Conservation (phyloP, 2,329 filamentous ascomycete genomes). For the Nannizzia gypsea region DNA sequence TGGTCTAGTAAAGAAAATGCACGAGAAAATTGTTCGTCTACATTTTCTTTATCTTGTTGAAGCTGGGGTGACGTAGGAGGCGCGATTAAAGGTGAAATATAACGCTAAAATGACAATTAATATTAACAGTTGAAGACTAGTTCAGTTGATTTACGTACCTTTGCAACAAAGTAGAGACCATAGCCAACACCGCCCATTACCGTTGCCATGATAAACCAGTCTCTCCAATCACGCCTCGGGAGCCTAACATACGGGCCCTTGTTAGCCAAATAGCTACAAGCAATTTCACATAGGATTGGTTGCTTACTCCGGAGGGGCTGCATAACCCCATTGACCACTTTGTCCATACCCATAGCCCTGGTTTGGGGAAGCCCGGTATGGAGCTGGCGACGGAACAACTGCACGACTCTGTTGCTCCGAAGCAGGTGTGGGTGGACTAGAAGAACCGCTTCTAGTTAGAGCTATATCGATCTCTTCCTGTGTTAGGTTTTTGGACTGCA, state of each 20-base stretch:
- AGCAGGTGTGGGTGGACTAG: constrained; percentile 34
- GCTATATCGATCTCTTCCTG: constrained; percentile 87
- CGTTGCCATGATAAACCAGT: constrained; percentile 99
- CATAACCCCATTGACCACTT: constrained; percentile 42
- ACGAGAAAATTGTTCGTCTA: constrained; percentile 87
- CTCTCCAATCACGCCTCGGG: constrained; percentile 84
- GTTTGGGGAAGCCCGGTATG: constrained; percentile 32
- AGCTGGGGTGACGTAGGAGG: constrained; percentile 89
- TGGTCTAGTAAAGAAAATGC: constrained; percentile 88
- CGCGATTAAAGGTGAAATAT: constrained; percentile 79
- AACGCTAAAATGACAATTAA: constrained; percentile 50
- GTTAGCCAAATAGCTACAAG: not conserved
- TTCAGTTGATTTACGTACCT: constrained; percentile 42
- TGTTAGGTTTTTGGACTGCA: constrained; percentile 93
- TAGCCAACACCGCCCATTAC: constrained; percentile 83
- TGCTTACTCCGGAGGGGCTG: constrained; percentile 42
- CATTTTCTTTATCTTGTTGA: constrained; percentile 82
- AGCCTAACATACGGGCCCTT: constrained; percentile 25
- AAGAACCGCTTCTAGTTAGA: constrained; percentile 58
- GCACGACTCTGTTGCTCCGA: constrained; percentile 40
- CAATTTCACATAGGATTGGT: constrained; percentile 11
- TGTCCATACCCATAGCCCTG: constrained; percentile 40
- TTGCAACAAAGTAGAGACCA: constrained; percentile 75
- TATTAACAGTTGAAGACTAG: not conserved
- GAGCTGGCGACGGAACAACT: constrained; percentile 28